Conservation (phyloP, 2,329 filamentous ascomycete genomes). For the Dactylellina drechsleri region DNA sequence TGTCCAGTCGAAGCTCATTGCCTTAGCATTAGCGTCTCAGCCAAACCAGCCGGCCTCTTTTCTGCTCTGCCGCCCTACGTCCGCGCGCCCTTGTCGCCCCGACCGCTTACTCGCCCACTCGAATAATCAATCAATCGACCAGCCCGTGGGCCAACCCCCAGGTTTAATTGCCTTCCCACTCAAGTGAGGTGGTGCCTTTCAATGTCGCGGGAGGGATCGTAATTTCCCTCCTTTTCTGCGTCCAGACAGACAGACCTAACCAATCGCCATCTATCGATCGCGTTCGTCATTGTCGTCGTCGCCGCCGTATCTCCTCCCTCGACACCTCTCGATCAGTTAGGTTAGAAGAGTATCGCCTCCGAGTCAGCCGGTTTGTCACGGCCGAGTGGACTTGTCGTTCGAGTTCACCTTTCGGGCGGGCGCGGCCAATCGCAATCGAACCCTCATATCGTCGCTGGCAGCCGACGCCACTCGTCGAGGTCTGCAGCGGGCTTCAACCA, state of each 20-base stretch:
- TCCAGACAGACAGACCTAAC: not conserved
- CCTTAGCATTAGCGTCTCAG: constrained; percentile 9
- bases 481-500: constrained; percentile 1
- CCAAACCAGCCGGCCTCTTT: constrained; percentile 4
- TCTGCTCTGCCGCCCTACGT: constrained; percentile 17
- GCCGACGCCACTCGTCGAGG: constrained; percentile 12
- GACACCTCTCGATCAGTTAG: not conserved
- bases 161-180: constrained; percentile 16
- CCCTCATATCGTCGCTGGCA: constrained; percentile 21
- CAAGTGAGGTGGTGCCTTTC: constrained; percentile 35
- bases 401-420: constrained; percentile 35
- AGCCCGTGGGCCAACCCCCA: constrained; percentile 48
- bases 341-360: not conserved
- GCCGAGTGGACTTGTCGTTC: constrained; percentile 42
- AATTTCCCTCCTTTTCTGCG: constrained; percentile 53
- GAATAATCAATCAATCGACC: constrained; percentile 4
- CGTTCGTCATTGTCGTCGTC: constrained; percentile 16
- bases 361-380: constrained; percentile 41
- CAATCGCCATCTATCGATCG: constrained; percentile 26
- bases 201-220: constrained; percentile 12
- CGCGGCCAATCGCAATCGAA: constrained; percentile 34
- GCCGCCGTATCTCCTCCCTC: not conserved
- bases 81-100: constrained; percentile 31
- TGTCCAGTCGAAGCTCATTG: not conserved
- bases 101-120: no score